Percentiles rank a stretch among this genome's conserved stretches.
phyloP scores from a whole-genome alignment of 2,329 filamentous ascomycete species.

The Ophiostoma perfectum region DNA sequence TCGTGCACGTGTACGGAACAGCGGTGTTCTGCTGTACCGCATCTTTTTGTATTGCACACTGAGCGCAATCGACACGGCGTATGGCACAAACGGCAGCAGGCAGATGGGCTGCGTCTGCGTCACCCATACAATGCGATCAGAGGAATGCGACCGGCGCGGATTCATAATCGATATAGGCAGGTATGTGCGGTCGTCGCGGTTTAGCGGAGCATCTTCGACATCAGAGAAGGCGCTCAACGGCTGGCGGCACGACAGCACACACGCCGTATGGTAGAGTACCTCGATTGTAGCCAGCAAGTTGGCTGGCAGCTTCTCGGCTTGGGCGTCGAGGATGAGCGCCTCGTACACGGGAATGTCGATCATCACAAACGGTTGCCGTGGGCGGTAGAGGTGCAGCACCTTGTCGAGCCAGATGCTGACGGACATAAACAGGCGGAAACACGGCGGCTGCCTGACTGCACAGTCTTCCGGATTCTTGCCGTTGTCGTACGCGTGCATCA shows the following conservation, averaged over 20 bases:
- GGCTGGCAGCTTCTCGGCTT: constrained; percentile 46
- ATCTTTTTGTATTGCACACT: constrained; percentile 60
- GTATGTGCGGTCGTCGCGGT: constrained; percentile 37
- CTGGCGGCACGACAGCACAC: constrained; percentile 57
- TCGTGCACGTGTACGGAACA: constrained; percentile 53
- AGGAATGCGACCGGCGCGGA: constrained; percentile 52
- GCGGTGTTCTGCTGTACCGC: constrained; percentile 54
- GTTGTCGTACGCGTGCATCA: constrained; percentile 57
- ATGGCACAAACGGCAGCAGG: constrained; percentile 55
- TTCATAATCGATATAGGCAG: constrained; percentile 46
- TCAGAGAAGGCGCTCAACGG: constrained; percentile 33
- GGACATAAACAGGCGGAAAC: constrained; percentile 53
- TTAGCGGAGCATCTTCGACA: constrained; percentile 32
- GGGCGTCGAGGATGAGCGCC: constrained; percentile 51
- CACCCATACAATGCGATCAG: constrained; percentile 53
- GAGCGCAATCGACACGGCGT: constrained; percentile 55
- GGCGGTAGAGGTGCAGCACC: constrained; percentile 57
- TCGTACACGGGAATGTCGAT: constrained; percentile 54
- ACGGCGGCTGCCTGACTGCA: constrained; percentile 46
- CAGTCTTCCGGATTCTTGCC: constrained; percentile 49
- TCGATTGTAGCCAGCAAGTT: constrained; percentile 53
- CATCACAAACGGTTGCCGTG: constrained; percentile 44
- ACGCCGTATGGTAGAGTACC: constrained; percentile 58
- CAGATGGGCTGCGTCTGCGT: constrained; percentile 48
- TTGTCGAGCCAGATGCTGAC: constrained; percentile 52